Evolutionary conservation across 176 grass and related monocot genomes (phyloP), one percentile per base, ranked within the genome.

Genomic region (Elaeis guineensis): DNA sequence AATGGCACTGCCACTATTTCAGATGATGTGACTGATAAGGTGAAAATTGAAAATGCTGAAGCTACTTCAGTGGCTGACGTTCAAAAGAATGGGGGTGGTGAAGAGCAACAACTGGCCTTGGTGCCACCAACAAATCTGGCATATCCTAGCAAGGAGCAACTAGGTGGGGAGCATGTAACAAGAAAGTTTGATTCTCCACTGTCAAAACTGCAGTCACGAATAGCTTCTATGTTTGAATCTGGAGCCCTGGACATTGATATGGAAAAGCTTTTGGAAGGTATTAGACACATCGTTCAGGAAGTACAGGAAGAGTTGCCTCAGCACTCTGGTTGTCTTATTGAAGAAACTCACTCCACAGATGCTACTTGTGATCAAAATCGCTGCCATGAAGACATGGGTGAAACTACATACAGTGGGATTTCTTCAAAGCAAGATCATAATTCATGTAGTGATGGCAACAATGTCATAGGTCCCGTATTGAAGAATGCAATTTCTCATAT

Each of bases 231-330:
- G 58, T 65, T 99, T 62, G 85, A 93, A 69, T 89, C 77, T 69
- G 77, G 83, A 73, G 70, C 62, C 28, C 61, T 57, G 12, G 65
- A 79, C 49, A 65, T 65, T 67, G 86, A 86, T 77, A 73, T 80
- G 52, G 74, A 71, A 21, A 99, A 82, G 50, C 14, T 89, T 19
- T 63, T 89, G 17, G 77, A 77, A 11, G 85, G 74, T 63, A 93
- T 93, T 61, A 86, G 83, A 93, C 65, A 63, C 39, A 78, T 85
- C 79, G 52, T 99, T 2, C 92, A 89, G 78, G 94, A 93, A 64
- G 75, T 85, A 73, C 79, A 99, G 72, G 76, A 80, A 51, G 85
- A 99, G 58, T 75, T 80, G 25, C 69, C 70, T 23, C 59, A 56
- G 50, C 25, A 56, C 48, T 73, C 70, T 63, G 18, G 19, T 16